These are phyloP conservation scores for Colletotrichum lentis DNA, from an alignment of 2,329 filamentous ascomycete genomes.

Conservation along the genomic window DNA sequence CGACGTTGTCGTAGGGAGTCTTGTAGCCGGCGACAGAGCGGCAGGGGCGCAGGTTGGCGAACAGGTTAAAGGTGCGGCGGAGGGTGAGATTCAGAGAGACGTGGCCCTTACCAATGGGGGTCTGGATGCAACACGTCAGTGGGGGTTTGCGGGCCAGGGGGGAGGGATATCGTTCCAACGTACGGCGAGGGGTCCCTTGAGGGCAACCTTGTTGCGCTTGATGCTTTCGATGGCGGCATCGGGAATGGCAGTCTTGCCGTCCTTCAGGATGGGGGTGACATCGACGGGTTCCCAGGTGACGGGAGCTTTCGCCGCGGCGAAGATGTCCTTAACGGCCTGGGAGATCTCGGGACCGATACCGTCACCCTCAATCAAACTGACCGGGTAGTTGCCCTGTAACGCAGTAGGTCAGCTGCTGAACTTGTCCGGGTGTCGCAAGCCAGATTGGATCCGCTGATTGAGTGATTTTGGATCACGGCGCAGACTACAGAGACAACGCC, in stretches of 20 bases:
- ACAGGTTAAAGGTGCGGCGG: constrained; percentile 99
- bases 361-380: constrained; percentile 98
- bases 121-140: constrained; percentile 38
- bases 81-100: constrained; percentile 99
- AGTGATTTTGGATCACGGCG: constrained; percentile 50
- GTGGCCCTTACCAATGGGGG: constrained; percentile 87
- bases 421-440: background rate
- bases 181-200: constrained; percentile 97
- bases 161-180: constrained; percentile 45
- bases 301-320: constrained; percentile 90
- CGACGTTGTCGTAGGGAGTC: constrained; percentile 96
- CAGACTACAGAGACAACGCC: constrained; percentile 15
- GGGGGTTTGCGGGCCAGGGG: background rate
- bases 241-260: constrained; percentile 95
- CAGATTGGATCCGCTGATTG: constrained; percentile 41
- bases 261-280: constrained; percentile 90
- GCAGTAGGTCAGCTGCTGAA: constrained; percentile 31
- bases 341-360: constrained; percentile 98
- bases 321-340: constrained; percentile 98
- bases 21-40: constrained; percentile 97
- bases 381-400: constrained; percentile 86
- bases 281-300: constrained; percentile 98
- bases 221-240: constrained; percentile 93
- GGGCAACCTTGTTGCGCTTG: constrained; percentile 92
- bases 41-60: constrained; percentile 98